These are phyloP conservation scores for Clonostachys chloroleuca DNA, from an alignment of 2,329 filamentous ascomycete species.

Conservation along the genomic window DNA sequence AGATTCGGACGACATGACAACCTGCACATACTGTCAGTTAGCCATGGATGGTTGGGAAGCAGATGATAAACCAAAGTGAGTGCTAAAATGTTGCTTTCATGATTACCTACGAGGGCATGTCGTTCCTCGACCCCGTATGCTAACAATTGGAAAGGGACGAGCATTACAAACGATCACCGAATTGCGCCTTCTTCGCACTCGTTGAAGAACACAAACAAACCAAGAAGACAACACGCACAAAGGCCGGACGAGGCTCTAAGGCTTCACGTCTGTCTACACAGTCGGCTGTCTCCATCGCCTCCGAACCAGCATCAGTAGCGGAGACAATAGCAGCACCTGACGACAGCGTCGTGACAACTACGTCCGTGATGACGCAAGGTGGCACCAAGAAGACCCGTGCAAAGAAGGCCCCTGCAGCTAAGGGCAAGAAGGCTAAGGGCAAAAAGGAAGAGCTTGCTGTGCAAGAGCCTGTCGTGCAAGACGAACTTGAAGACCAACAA, in stretches of 20 bases:
- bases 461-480: constrained; percentile 8
- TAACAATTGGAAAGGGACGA: constrained; percentile 60
- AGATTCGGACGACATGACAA: constrained; percentile 84
- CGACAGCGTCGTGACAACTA: constrained; percentile 56
- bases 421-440: constrained; percentile 27
- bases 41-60: constrained; percentile 94
- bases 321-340: constrained; percentile 42
- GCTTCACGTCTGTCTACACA: constrained; percentile 60
- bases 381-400: constrained; percentile 51
- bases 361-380: constrained; percentile 53
- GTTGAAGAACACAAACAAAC: constrained; percentile 49
- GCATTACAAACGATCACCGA: constrained; percentile 72
- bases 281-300: constrained; percentile 45
- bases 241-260: constrained; percentile 59
- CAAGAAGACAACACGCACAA: constrained; percentile 53
- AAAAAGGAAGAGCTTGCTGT: constrained; percentile 47
- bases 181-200: constrained; percentile 80
- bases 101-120: constrained; percentile 23
- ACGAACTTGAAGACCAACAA: constrained; percentile 19
- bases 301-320: constrained; percentile 41
- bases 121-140: constrained; percentile 1
- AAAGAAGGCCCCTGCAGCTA: constrained; percentile 48
- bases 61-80: constrained; percentile 77
- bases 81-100: not conserved
- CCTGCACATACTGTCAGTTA: constrained; percentile 85